Percentiles rank a stretch among this genome's conserved stretches.
phyloP scores from a whole-genome alignment of 768 basidiomycete species.

The Auricularia sp. region DNA sequence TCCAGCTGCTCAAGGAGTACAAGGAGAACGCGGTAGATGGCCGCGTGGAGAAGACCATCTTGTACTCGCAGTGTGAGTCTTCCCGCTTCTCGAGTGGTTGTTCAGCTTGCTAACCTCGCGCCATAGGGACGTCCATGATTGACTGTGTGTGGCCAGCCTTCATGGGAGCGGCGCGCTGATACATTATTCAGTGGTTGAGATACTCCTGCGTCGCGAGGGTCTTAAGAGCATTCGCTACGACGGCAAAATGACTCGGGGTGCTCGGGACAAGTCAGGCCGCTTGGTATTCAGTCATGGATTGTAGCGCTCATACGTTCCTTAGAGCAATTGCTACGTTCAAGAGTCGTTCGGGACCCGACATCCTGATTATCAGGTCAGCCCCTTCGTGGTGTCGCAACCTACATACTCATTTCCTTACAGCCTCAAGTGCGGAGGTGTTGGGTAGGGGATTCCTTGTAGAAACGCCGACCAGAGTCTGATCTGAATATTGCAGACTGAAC shows the following conservation, averaged over 20 bases:
- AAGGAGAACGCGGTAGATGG: conserved; percentile 20
- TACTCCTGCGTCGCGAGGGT: conserved; percentile 47
- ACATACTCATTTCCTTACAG: conserved; percentile 20
- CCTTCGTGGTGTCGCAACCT: conserved; percentile 2
- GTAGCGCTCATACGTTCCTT: not conserved
- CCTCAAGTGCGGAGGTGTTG: conserved; percentile 62
- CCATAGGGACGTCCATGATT: conserved; percentile 62
- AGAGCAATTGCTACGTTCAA: conserved; percentile 43
- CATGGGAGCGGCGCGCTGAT: not conserved
- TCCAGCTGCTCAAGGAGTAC: conserved; percentile 48
- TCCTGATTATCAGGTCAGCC: conserved; percentile 53
- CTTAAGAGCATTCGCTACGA: conserved; percentile 54
- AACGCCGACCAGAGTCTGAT: not conserved
- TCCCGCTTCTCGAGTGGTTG: conserved; percentile 1
- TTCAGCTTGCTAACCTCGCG: not conserved
- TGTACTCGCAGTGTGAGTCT: conserved; percentile 56
- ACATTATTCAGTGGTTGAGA: conserved; percentile 31
- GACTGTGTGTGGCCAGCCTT: conserved; percentile 27
- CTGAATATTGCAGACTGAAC: conserved; percentile 31
- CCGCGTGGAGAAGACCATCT: conserved; percentile 59
- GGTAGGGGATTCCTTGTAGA: conserved; percentile 17
- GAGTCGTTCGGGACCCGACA: conserved; percentile 42
- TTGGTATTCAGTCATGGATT: too few relatives aligned
- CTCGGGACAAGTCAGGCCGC: conserved; percentile 31
- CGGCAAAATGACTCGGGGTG: conserved; percentile 50